phyloP scores from a whole-genome alignment of 176 grass and related monocot species.

The Carex littledalei region DNA sequence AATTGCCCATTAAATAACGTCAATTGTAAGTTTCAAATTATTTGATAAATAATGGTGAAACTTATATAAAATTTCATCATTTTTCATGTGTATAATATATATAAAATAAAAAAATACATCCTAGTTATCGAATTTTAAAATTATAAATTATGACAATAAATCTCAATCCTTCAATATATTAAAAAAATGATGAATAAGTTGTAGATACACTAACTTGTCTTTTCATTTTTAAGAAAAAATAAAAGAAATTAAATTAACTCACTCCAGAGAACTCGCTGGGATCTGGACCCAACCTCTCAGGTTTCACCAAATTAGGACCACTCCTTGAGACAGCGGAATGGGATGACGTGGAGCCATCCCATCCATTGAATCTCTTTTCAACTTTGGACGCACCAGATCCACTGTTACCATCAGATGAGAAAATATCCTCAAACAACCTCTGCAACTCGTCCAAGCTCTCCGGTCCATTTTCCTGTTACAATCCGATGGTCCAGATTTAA shows the following conservation, averaged over 20 bases:
- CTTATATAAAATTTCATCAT: no score
- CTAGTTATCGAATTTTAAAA: no score
- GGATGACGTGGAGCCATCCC: conserved; percentile 2
- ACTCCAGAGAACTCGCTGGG: background rate
- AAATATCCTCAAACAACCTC: conserved; percentile 73
- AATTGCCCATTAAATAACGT: no score
- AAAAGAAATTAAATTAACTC: no score
- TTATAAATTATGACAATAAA: no score
- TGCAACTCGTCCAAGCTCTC: conserved; percentile 77
- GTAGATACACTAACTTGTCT: background rate
- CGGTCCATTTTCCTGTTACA: background rate
- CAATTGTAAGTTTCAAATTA: no score
- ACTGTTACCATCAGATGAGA: conserved; percentile 35
- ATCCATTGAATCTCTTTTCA: background rate
- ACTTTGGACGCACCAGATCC: background rate
- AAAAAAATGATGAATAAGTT: background rate
- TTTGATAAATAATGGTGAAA: no score
- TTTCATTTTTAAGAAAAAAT: background rate
- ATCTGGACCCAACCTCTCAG: background rate
- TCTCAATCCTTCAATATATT: no score
- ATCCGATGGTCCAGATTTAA: background rate
- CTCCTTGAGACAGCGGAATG: background rate
- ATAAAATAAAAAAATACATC: no score
- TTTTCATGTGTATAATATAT: no score
- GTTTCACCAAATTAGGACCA: background rate